These are phyloP conservation scores for Delonix regia DNA, from an alignment of 306 rosid genomes.

Conservation along the genomic window DNA sequence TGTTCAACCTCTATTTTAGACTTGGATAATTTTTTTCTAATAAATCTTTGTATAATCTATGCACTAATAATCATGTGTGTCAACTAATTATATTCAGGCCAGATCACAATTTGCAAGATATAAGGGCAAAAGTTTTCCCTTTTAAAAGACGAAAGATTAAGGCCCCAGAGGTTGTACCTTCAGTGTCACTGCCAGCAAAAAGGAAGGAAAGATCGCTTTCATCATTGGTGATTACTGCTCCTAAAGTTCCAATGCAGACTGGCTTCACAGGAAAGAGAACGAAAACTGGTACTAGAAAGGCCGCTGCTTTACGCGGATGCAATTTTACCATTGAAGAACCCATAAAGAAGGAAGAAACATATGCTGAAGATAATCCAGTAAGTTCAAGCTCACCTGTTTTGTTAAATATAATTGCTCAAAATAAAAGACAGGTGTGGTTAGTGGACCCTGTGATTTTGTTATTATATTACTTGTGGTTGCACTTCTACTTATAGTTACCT, in stretches of 20 bases:
- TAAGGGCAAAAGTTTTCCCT: slow-evolving; percentile 89
- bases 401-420: slow-evolving; percentile 44
- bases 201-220: slow-evolving; percentile 98
- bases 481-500: slow-evolving; percentile 17
- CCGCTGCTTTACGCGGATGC: slow-evolving; percentile 74
- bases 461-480: slow-evolving; percentile 8
- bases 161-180: slow-evolving; percentile 67
- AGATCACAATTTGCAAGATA: slow-evolving; percentile 97
- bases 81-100: slow-evolving; percentile 68
- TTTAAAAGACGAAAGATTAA: slow-evolving; percentile 55
- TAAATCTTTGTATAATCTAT: slow-evolving; percentile 13
- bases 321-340: slow-evolving; percentile 57
- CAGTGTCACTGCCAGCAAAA: slow-evolving; percentile 68
- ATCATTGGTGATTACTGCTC: slow-evolving; percentile 88
- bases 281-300: slow-evolving; percentile 71
- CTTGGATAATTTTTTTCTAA: background rate
- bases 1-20: background rate
- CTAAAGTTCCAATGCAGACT: slow-evolving; percentile 75
- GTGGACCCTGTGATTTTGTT: background rate
- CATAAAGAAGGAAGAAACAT: slow-evolving; percentile 62
- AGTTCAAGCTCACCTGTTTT: slow-evolving; percentile 60
- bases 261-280: slow-evolving; percentile 92
- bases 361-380: slow-evolving; percentile 59
- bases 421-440: slow-evolving; percentile 52
- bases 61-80: slow-evolving; percentile 20